Conservation (phyloP, 768 basidiomycete species). For the Amanita brunnescens region DNA sequence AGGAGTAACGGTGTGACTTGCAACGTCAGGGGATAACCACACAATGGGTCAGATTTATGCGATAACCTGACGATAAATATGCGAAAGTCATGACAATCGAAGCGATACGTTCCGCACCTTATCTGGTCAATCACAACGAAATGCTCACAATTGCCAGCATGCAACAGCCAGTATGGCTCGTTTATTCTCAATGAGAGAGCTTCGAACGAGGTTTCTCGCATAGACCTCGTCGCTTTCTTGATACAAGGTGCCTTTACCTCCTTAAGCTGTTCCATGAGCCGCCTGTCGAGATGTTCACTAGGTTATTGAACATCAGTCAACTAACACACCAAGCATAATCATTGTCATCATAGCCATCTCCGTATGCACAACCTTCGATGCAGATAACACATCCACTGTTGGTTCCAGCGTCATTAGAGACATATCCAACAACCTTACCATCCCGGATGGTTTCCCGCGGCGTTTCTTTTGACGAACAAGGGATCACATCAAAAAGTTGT, state of each 20-base stretch:
- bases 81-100: conserved; percentile 1
- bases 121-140: conserved; percentile 67
- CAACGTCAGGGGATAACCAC: conserved; percentile 60
- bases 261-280: conserved; percentile 33
- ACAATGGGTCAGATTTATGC: conserved; percentile 45
- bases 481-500: conserved; percentile 50
- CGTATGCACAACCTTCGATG: conserved; percentile 53
- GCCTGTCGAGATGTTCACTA: conserved; percentile 25
- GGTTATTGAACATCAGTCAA: neutral
- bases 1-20: conserved; percentile 55
- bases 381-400: conserved; percentile 42
- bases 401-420: conserved; percentile 2
- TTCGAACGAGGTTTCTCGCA: conserved; percentile 40
- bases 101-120: conserved; percentile 35
- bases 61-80: conserved; percentile 34
- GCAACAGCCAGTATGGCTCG: conserved; percentile 77
- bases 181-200: conserved; percentile 55
- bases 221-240: conserved; percentile 30
- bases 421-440: conserved; percentile 25
- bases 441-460: conserved; percentile 28
- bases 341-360: conserved; percentile 35
- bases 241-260: conserved; percentile 19
- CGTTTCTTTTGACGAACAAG: conserved; percentile 53
- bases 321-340: conserved; percentile 47
- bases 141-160: conserved; percentile 78